These are phyloP conservation scores for Linnemannia hyalina DNA, from an alignment of 192 early-diverging fungal species.

Conservation along the genomic window DNA sequence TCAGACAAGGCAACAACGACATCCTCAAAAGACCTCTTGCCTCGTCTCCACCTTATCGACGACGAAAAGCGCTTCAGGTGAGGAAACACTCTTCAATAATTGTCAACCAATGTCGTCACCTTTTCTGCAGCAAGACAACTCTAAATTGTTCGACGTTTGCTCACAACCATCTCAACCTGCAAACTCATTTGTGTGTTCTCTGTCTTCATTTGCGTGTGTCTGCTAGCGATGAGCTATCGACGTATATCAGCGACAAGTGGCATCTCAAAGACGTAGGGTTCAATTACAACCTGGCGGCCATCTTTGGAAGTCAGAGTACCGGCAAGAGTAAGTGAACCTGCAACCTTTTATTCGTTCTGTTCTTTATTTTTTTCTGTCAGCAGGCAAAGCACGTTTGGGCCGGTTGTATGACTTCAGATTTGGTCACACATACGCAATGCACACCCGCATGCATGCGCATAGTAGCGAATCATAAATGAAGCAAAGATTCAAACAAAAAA, in stretches of 20 bases:
- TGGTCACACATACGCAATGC: neutral
- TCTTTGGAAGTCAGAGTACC: slow-evolving; percentile 99
- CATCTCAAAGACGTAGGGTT: slow-evolving; percentile 87
- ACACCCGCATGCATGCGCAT: neutral
- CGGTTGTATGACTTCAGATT: neutral
- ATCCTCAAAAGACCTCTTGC: neutral
- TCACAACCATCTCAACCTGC: neutral
- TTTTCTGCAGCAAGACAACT: neutral
- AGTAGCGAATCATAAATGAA: neutral
- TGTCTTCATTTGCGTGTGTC: neutral
- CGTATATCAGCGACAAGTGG: slow-evolving; percentile 91
- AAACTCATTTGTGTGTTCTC: neutral
- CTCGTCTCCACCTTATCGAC: slow-evolving; percentile 45
- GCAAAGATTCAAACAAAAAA: neutral
- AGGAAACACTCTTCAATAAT: neutral
- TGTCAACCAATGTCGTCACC: neutral
- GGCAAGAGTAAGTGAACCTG: slow-evolving; percentile 83
- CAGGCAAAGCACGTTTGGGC: neutral
- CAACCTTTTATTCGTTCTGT: too few relatives aligned
- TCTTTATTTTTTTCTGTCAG: neutral
- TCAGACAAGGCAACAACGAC: neutral
- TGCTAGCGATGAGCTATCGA: slow-evolving; percentile 70
- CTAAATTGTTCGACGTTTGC: neutral
- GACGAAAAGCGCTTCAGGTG: slow-evolving; percentile 48
- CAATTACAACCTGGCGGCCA: slow-evolving; percentile 95